phyloP scores from a whole-genome alignment of 2,329 filamentous ascomycete species.

The Lasiodiplodia hormozganensis region DNA sequence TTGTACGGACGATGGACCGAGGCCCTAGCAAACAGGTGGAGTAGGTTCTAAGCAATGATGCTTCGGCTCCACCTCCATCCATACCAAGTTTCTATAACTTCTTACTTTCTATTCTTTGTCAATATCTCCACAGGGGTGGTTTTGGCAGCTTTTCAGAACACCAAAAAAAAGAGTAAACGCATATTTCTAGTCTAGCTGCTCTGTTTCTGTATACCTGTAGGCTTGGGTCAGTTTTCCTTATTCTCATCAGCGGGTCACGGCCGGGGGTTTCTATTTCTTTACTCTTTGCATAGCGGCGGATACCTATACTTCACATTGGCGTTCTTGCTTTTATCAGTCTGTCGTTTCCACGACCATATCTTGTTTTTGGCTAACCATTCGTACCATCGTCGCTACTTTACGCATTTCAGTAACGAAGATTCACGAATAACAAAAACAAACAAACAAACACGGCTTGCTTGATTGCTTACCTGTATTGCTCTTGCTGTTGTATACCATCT shows the following conservation, averaged over 20 bases:
- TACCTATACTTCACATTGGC: not conserved
- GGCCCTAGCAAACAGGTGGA: conserved; percentile 68
- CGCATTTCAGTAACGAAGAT: conserved; percentile 10
- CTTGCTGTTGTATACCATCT: conserved; percentile 19
- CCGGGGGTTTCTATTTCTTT: not conserved
- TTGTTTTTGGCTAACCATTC: not conserved
- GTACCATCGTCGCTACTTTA: too few relatives aligned
- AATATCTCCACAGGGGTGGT: conserved; percentile 5
- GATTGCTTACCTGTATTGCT: not conserved
- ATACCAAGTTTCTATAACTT: not conserved
- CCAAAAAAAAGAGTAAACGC: conserved; percentile 13
- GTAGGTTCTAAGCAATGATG: conserved; percentile 32
- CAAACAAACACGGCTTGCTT: not conserved
- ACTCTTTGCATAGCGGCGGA: conserved; percentile 19
- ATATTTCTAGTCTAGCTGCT: conserved; percentile 1
- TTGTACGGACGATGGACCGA: conserved; percentile 91
- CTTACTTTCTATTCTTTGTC: conserved; percentile 2
- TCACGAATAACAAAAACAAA: not conserved
- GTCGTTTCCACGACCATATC: not conserved
- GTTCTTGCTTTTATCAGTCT: not conserved
- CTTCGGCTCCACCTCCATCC: not conserved
- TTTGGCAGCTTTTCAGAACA: not conserved
- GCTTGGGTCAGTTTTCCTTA: not conserved
- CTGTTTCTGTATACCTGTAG: conserved; percentile 18
- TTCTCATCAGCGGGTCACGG: not conserved